Percentiles rank a stretch among this genome's conserved stretches.
Evolutionary conservation across 2,329 filamentous ascomycete genomes (phyloP).

Genomic region (Apiospora hydei): DNA sequence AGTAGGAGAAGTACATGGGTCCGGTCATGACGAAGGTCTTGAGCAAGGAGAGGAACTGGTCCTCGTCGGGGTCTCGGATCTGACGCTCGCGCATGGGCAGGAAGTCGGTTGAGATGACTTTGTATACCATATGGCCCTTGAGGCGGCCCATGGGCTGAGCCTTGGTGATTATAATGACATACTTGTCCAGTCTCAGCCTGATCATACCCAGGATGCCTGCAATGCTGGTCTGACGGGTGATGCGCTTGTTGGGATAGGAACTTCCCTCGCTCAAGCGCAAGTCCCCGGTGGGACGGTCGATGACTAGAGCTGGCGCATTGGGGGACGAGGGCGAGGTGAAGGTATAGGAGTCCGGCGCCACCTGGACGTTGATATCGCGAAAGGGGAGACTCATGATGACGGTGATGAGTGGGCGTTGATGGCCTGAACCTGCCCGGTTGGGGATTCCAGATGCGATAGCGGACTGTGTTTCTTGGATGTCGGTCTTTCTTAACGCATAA

Average conservation of each 20-base stretch:
- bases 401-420: conserved; percentile 29
- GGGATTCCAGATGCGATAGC: conserved; percentile 6
- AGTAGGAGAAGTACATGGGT: conserved; percentile 98
- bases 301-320: conserved; percentile 83
- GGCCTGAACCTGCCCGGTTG: not conserved
- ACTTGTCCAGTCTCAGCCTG: conserved; percentile 93
- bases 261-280: conserved; percentile 83
- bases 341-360: conserved; percentile 89
- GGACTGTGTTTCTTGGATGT: not conserved
- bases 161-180: conserved; percentile 96
- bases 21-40: conserved; percentile 82
- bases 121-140: conserved; percentile 97
- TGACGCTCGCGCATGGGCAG: conserved; percentile 91
- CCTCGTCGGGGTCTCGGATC: conserved; percentile 92
- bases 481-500: not conserved
- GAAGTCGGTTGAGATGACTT: conserved; percentile 88
- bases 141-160: conserved; percentile 88
- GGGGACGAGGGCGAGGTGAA: conserved; percentile 96
- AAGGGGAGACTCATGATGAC: conserved; percentile 67
- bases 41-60: conserved; percentile 84
- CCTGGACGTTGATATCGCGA: conserved; percentile 96
- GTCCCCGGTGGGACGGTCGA: conserved; percentile 93
- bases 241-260: conserved; percentile 76
- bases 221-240: conserved; percentile 82
- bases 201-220: conserved; percentile 94